A percentile compares a stretch with the other conserved stretches of the same genome.
Conservation (phyloP, 2,329 filamentous ascomycete species). For the Aureobasidium pullulans region DNA sequence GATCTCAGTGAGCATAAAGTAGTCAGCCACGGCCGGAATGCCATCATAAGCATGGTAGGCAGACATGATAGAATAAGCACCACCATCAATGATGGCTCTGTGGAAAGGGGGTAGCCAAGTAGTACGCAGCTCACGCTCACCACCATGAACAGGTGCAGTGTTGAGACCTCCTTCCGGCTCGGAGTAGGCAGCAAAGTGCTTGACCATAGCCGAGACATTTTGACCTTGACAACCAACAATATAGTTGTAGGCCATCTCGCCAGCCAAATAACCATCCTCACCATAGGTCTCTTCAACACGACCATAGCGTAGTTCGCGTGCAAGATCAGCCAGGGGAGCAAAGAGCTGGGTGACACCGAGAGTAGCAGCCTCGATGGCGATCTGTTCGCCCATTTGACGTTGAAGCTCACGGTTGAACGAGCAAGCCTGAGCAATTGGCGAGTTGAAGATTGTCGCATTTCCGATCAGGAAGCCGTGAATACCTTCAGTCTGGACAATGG, state of each 20-base stretch:
- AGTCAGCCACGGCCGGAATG: slow-evolving; percentile 58
- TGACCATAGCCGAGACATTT: slow-evolving; percentile 64
- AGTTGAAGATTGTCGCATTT: slow-evolving; percentile 74
- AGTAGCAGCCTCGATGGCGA: slow-evolving; percentile 58
- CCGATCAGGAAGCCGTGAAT: slow-evolving; percentile 65
- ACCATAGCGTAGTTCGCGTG: slow-evolving; percentile 63
- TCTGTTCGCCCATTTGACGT: slow-evolving; percentile 58
- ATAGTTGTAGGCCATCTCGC: slow-evolving; percentile 59
- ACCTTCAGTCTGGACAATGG: slow-evolving; percentile 65
- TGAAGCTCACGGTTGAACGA: slow-evolving; percentile 62
- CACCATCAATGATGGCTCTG: slow-evolving; percentile 62
- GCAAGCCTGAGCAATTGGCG: slow-evolving; percentile 64
- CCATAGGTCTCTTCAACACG: slow-evolving; percentile 68
- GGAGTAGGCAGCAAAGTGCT: slow-evolving; percentile 66
- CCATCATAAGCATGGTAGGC: slow-evolving; percentile 69
- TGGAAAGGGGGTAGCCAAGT: slow-evolving; percentile 56
- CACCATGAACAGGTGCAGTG: slow-evolving; percentile 52
- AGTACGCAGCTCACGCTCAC: slow-evolving; percentile 47
- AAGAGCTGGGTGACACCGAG: slow-evolving; percentile 69
- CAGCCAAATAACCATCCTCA: slow-evolving; percentile 61
- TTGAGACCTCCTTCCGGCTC: slow-evolving; percentile 66
- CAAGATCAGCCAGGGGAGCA: slow-evolving; percentile 62
- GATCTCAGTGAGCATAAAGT: slow-evolving; percentile 60
- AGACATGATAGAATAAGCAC: slow-evolving; percentile 62
- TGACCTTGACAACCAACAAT: slow-evolving; percentile 54